Evolutionary conservation across 768 basidiomycete species (phyloP), one percentile per base, ranked within the genome.

Genomic region (Harrya chromipes): DNA sequence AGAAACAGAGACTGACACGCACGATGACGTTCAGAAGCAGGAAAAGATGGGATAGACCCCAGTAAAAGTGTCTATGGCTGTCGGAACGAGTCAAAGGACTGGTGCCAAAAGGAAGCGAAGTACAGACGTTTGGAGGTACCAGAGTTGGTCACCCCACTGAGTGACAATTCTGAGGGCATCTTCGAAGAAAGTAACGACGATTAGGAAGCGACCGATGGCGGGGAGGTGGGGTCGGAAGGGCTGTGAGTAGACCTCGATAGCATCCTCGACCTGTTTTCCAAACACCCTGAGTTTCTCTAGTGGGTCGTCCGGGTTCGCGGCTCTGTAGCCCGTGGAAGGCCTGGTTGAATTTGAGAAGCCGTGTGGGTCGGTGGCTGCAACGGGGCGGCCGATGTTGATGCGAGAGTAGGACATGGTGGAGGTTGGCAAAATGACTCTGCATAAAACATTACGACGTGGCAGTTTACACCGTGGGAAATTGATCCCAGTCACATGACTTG

Each of bases 141-240:
- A 99, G 47, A 97, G 81, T 72, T 99, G 97, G 74, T 99, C 97
- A 41, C 82, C 68, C 93, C 94, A 98, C 68, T 98, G 95, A 3
- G 93, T 90, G 52, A 90, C 46, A 64, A 98, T 98, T 56, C 97
- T 77, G 62, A 95, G 70, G 9, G 97, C 91, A 66, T 99, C 97
- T 77, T 99, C 97, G 69, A 94, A 75, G 74, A 99, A 99, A 10
- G 97, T 99, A 36, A 97, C 93, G 45, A 99, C 92, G 69, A 98
- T 98, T 51, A 99, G 71, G 72, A 97, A 98, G 60, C 97, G 83
- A 50, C 94, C 95, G 68, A 97, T 85, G 47, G 91, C 85, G 36
- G 97, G 97, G 61, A 99, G 78, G 68, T 94, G 85, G 46, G 97
- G 97, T 67, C 86, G 85, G 71, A 98, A 76, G 17, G 97, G 97